A percentile compares a stretch with the other conserved stretches of the same genome.
Evolutionary conservation across 139 green algal genomes (phyloP).

Genomic region (Closterium sp.): DNA sequence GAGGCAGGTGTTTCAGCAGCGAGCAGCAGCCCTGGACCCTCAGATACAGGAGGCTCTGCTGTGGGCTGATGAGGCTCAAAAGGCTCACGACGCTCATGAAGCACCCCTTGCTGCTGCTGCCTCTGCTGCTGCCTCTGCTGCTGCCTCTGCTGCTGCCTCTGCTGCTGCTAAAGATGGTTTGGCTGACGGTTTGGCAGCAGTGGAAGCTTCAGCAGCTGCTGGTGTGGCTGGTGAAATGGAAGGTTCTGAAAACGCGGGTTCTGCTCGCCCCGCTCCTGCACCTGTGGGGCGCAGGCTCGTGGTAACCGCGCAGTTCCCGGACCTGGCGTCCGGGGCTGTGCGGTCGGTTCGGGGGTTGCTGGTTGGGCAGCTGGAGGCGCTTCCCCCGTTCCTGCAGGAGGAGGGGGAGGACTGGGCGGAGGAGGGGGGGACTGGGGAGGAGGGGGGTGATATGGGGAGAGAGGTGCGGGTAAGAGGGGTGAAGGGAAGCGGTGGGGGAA

Average conservation of each 20-base stretch:
- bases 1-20: background rate
- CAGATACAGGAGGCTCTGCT: background rate
- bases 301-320: background rate
- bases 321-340: background rate
- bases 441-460: background rate
- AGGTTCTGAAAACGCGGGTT: background rate
- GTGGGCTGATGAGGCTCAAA: background rate
- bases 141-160: too few species aligned
- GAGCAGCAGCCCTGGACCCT: background rate
- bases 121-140: background rate
- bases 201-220: too few species aligned
- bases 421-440: slow-evolving; percentile 10
- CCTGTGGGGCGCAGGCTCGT: background rate
- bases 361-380: background rate
- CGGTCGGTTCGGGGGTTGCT: background rate
- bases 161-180: too few species aligned
- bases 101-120: background rate
- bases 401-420: background rate
- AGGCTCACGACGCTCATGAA: background rate
- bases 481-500: background rate
- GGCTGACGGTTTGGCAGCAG: too few species aligned
- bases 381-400: background rate
- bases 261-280: background rate
- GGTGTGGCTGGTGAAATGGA: too few species aligned
- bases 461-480: background rate